Percentiles rank a stretch among this genome's conserved stretches.
phyloP scores from a whole-genome alignment of 148 eudicot species.

The Cornus kousa region DNA sequence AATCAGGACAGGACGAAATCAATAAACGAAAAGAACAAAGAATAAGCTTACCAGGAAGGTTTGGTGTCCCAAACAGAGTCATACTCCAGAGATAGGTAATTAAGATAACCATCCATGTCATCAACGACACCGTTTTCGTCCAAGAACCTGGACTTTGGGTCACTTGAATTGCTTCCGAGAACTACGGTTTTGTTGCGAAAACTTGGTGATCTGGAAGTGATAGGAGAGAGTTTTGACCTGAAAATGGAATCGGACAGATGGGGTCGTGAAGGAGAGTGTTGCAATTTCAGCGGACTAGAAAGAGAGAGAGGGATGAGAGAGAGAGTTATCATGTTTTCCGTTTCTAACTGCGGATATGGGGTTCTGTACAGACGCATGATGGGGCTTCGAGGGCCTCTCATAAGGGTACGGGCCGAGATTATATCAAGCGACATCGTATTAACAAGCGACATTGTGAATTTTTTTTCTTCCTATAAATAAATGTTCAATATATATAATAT shows the following conservation, averaged over 20 bases:
- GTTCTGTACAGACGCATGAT: background rate
- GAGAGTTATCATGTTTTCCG: constrained; percentile 23
- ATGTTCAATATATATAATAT: too few relatives aligned
- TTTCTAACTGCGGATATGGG: background rate
- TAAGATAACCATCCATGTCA: constrained; percentile 84
- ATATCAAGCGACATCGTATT: too few relatives aligned
- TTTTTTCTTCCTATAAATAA: too few relatives aligned
- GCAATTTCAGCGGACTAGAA: constrained; percentile 18
- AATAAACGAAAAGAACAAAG: background rate
- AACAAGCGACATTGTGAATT: too few relatives aligned
- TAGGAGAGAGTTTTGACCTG: constrained; percentile 18
- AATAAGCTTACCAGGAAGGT: constrained; percentile 62
- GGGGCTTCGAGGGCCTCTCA: background rate
- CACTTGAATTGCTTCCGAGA: constrained; percentile 34
- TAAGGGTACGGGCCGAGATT: too few relatives aligned
- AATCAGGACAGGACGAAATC: background rate
- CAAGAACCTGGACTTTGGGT: constrained; percentile 30
- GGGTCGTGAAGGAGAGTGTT: constrained; percentile 20
- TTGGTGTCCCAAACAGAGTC: constrained; percentile 99
- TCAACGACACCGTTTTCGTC: constrained; percentile 68
- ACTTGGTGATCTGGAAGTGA: constrained; percentile 7
- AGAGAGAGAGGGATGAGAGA: constrained; percentile 16
- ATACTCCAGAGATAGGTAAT: constrained; percentile 85
- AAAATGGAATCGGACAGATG: constrained; percentile 24
- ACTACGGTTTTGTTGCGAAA: constrained; percentile 12